These are phyloP conservation scores for Trichoderma sp. DNA, from an alignment of 2,329 filamentous ascomycete species.

Conservation along the genomic window DNA sequence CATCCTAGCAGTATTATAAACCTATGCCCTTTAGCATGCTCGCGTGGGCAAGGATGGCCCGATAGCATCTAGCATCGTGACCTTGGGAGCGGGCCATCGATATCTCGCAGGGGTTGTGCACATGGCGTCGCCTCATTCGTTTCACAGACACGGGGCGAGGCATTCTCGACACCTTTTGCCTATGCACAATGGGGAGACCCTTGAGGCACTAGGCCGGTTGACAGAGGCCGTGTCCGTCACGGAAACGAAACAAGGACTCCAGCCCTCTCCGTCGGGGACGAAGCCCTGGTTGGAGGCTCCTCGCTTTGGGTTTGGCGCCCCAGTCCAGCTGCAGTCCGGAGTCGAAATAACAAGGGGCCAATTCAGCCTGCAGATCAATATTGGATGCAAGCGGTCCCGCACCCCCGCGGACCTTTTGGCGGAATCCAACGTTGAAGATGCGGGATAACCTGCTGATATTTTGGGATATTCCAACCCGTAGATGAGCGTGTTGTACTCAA, in stretches of 20 bases:
- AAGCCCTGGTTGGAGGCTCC: not conserved
- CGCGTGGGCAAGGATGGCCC: not conserved
- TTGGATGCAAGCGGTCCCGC: not conserved
- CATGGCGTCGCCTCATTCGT: constrained; percentile 13
- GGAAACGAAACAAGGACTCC: not conserved
- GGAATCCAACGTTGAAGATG: not conserved
- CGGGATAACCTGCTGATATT: not conserved
- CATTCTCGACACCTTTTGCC: not conserved
- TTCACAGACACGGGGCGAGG: not conserved
- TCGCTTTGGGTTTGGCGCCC: not conserved
- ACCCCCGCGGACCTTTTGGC: not conserved
- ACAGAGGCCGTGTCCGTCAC: not conserved
- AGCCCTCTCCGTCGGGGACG: not conserved
- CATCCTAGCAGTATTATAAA: constrained; percentile 5
- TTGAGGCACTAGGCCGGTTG: not conserved
- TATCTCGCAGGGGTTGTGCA: not conserved
- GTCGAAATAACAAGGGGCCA: not conserved
- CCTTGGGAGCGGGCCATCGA: not conserved
- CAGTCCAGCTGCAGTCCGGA: not conserved
- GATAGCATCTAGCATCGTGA: constrained; percentile 6
- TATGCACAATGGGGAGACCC: not conserved
- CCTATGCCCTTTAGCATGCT: not conserved
- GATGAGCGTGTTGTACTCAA: not conserved
- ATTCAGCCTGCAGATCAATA: constrained; percentile 16
- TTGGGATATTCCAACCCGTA: not conserved